phyloP scores from a whole-genome alignment of 2,329 filamentous ascomycete genomes.

The Cytospora paraplurivora region DNA sequence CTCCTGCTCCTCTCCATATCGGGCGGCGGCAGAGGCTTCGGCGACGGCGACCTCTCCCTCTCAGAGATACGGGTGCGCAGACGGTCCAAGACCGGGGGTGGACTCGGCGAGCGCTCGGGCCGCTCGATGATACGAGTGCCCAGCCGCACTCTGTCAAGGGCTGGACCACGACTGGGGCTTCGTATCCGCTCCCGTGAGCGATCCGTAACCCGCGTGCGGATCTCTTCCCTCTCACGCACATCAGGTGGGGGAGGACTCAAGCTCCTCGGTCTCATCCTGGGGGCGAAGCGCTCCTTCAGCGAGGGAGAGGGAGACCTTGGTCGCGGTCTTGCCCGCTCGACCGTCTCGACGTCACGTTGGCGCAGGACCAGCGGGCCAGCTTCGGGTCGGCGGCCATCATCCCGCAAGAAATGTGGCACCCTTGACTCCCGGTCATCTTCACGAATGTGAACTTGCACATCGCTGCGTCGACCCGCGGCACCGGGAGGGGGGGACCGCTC shows the following conservation, averaged over 20 bases:
- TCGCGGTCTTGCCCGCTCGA: slow-evolving; percentile 51
- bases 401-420: slow-evolving; percentile 54
- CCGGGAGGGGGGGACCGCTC: slow-evolving; percentile 23
- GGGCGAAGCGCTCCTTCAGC: slow-evolving; percentile 46
- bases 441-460: slow-evolving; percentile 46
- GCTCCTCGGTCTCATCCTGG: slow-evolving; percentile 44
- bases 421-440: slow-evolving; percentile 48
- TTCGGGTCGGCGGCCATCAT: slow-evolving; percentile 51
- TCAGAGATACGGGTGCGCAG: slow-evolving; percentile 47
- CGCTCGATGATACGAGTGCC: slow-evolving; percentile 43
- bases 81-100: slow-evolving; percentile 38
- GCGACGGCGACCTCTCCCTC: slow-evolving; percentile 43
- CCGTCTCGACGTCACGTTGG: slow-evolving; percentile 56
- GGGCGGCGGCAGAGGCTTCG: slow-evolving; percentile 37
- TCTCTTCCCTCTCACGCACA: slow-evolving; percentile 36
- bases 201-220: slow-evolving; percentile 36
- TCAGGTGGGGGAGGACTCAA: slow-evolving; percentile 37
- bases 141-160: slow-evolving; percentile 31
- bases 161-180: slow-evolving; percentile 28
- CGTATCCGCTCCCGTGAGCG: slow-evolving; percentile 39
- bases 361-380: slow-evolving; percentile 57
- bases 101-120: slow-evolving; percentile 44
- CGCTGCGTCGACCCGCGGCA: slow-evolving; percentile 27
- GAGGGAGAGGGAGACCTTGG: slow-evolving; percentile 47
- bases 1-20: slow-evolving; percentile 53